Evolutionary conservation across 345 rosid species (phyloP).

Genomic region (Populus davidiana): DNA sequence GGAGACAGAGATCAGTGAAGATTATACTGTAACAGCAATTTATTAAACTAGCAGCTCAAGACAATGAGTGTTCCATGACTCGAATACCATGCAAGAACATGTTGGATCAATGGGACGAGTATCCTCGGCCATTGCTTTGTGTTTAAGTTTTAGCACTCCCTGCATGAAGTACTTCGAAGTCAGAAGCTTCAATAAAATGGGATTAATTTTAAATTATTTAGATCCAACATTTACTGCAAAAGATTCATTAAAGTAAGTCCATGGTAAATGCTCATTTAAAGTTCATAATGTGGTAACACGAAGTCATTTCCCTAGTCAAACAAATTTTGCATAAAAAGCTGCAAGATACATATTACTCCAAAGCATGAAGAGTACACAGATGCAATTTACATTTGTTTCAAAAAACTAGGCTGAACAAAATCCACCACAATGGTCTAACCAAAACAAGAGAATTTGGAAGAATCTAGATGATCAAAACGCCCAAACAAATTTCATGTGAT

Average conservation of each 20-base stretch:
- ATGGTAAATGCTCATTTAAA: no score
- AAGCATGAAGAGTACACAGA: neutral
- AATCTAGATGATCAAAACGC: no score
- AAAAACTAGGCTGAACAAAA: neutral
- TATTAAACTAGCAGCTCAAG: neutral
- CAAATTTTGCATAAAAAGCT: neutral
- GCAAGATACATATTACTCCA: neutral
- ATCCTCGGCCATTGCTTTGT: conserved; percentile 60
- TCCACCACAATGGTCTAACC: neutral
- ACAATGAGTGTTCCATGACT: neutral
- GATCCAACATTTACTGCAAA: neutral
- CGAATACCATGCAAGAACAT: conserved; percentile 67
- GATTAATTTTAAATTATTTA: neutral
- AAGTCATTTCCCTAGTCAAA: neutral
- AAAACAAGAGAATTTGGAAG: neutral
- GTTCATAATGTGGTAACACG: neutral
- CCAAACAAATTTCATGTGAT: no score
- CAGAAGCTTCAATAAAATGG: neutral
- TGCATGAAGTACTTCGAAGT: conserved; percentile 20
- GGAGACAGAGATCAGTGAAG: neutral
- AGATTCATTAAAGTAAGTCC: neutral
- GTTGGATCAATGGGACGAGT: conserved; percentile 65
- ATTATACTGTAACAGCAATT: neutral
- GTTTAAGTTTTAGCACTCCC: conserved; percentile 74
- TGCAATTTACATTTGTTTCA: no score